Conservation (phyloP, 208 protist species). For the Acanthamoeba triangularis region DNA sequence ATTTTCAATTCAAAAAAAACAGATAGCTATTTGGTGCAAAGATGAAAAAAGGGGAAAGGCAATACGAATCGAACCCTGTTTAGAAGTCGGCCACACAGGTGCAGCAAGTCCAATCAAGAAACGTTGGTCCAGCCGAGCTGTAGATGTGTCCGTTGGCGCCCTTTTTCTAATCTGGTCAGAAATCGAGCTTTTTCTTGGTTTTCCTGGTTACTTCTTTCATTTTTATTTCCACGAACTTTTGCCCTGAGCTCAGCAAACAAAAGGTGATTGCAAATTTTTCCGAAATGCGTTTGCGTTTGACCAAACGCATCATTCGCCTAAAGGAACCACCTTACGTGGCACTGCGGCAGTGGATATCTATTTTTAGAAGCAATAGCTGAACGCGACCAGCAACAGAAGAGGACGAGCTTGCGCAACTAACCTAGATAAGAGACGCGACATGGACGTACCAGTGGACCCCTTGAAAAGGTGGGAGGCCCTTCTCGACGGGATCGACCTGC, state of each 20-base stretch:
- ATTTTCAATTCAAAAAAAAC: too few species aligned
- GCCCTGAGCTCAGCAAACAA: background rate
- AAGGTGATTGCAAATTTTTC: too few species aligned
- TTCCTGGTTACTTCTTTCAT: background rate
- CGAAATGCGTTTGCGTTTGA: background rate
- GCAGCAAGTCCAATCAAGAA: too few species aligned
- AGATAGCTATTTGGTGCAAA: too few species aligned
- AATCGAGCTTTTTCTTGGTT: background rate
- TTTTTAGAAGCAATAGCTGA: background rate
- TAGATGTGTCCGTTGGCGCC: too few species aligned
- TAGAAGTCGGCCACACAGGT: too few species aligned
- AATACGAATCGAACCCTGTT: too few species aligned
- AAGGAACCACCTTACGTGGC: background rate
- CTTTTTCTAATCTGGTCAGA: background rate
- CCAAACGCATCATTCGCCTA: background rate
- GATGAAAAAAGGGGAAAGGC: too few species aligned
- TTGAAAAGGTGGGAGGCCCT: background rate
- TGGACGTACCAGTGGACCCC: background rate
- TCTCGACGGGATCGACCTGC: background rate
- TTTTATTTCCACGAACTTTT: too few species aligned
- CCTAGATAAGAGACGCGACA: background rate
- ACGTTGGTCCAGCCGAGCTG: too few species aligned
- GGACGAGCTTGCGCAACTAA: too few species aligned
- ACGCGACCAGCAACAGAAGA: too few species aligned
- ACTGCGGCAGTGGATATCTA: background rate